A percentile compares a stretch with the other conserved stretches of the same genome.
Evolutionary conservation across 768 basidiomycete species (phyloP).

Genomic region (Antrodiella citrinella): DNA sequence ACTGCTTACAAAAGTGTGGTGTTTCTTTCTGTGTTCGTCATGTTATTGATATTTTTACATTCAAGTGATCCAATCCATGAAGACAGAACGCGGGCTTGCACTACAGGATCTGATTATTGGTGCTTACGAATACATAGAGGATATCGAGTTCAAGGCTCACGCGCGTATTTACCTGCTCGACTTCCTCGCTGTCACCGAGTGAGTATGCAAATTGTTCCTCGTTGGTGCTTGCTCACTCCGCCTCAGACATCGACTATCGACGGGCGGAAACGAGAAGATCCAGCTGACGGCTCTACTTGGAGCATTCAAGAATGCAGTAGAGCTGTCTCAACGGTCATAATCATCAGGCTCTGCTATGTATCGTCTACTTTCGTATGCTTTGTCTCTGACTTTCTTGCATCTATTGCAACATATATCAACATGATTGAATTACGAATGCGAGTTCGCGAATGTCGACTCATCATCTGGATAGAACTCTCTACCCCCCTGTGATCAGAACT

Average conservation of each 20-base stretch:
- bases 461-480: too few species aligned
- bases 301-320: slow-evolving; percentile 89
- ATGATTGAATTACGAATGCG: too few species aligned
- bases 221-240: not conserved
- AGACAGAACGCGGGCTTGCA: slow-evolving; percentile 88
- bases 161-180: slow-evolving; percentile 90
- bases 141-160: slow-evolving; percentile 76
- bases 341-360: too few species aligned
- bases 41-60: not conserved
- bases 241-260: slow-evolving; percentile 77
- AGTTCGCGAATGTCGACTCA: too few species aligned
- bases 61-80: slow-evolving; percentile 78
- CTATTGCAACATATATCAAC: too few species aligned
- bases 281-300: slow-evolving; percentile 88
- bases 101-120: slow-evolving; percentile 91
- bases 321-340: slow-evolving; percentile 46
- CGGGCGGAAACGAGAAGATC: slow-evolving; percentile 91
- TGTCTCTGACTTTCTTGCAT: too few species aligned
- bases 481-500: too few species aligned
- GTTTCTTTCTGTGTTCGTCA: too few species aligned
- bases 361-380: too few species aligned
- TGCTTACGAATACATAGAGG: slow-evolving; percentile 84
- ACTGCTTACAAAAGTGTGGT: slow-evolving; percentile 73
- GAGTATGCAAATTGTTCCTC: slow-evolving; percentile 23
- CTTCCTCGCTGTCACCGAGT: slow-evolving; percentile 94